Evolutionary conservation across 306 rosid species (phyloP).

Genomic region (Styphnolobium japonicum): DNA sequence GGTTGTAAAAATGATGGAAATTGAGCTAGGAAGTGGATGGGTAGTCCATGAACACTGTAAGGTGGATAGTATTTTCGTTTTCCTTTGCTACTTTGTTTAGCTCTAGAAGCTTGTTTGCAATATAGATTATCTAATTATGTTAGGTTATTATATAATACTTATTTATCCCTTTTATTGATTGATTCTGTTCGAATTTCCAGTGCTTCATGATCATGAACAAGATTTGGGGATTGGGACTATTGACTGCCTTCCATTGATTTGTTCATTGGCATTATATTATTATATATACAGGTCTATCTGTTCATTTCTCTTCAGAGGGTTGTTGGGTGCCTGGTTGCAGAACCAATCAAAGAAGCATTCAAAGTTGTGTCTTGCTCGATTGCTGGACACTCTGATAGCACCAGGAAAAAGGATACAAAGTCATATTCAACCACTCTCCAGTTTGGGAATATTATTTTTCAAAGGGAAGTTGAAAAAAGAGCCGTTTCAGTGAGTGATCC

Average conservation of each 20-base stretch:
- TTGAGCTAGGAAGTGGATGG: conserved; percentile 75
- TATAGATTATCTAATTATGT: neutral
- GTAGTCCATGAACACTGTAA: conserved; percentile 58
- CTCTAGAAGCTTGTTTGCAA: neutral
- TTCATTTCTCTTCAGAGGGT: conserved; percentile 58
- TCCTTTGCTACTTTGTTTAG: too few relatives aligned
- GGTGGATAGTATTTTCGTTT: conserved; percentile 37
- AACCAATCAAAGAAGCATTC: conserved; percentile 73
- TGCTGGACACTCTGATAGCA: conserved; percentile 18
- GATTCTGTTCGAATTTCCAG: neutral
- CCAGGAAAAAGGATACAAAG: conserved; percentile 27
- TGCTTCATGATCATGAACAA: neutral
- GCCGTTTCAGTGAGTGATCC: conserved; percentile 29
- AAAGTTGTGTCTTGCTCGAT: conserved; percentile 45
- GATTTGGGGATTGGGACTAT: neutral
- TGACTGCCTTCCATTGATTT: neutral
- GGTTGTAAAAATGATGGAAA: conserved; percentile 75
- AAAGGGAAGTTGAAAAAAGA: conserved; percentile 56
- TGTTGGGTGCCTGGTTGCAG: conserved; percentile 64
- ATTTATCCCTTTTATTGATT: neutral
- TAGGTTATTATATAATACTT: neutral
- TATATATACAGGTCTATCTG: conserved; percentile 55
- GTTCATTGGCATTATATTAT: neutral
- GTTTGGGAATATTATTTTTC: conserved; percentile 70
- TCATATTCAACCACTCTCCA: conserved; percentile 38